These are phyloP conservation scores for Tetrastigma voinierianum DNA, from an alignment of 164 flowering plant genomes.

Conservation along the genomic window DNA sequence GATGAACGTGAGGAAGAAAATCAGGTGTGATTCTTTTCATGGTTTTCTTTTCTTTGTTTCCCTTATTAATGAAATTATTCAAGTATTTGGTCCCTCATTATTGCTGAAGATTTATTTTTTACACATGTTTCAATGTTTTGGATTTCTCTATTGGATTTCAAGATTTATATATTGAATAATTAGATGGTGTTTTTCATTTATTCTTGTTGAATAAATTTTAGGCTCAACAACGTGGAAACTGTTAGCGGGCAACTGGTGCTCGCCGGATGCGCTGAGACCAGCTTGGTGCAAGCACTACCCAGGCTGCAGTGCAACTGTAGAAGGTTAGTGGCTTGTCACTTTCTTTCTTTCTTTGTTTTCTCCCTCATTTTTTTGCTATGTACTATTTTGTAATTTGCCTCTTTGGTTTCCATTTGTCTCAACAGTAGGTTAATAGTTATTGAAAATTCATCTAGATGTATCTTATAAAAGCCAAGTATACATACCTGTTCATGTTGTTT, in stretches of 20 bases:
- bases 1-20: slow-evolving; percentile 40
- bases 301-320: slow-evolving; percentile 40
- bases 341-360: not conserved
- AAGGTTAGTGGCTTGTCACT: slow-evolving; percentile 40
- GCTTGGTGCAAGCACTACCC: slow-evolving; percentile 73
- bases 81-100: not conserved
- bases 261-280: slow-evolving; percentile 91
- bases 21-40: slow-evolving; percentile 49
- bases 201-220: slow-evolving; percentile 13
- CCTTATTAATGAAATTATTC: not conserved
- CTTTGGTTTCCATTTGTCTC: too few species aligned
- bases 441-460: too few species aligned
- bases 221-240: slow-evolving; percentile 56
- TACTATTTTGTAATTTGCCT: not conserved
- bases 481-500: too few species aligned
- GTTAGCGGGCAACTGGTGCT: slow-evolving; percentile 59
- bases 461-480: too few species aligned
- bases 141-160: not conserved
- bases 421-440: too few species aligned
- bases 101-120: slow-evolving; percentile 1
- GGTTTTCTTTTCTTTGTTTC: slow-evolving; percentile 5
- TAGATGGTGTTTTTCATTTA: not conserved
- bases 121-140: not conserved
- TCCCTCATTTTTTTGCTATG: not conserved
- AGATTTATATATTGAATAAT: not conserved